Evolutionary conservation across 306 rosid species (phyloP).

Genomic region (Glycyrrhiza uralensis): DNA sequence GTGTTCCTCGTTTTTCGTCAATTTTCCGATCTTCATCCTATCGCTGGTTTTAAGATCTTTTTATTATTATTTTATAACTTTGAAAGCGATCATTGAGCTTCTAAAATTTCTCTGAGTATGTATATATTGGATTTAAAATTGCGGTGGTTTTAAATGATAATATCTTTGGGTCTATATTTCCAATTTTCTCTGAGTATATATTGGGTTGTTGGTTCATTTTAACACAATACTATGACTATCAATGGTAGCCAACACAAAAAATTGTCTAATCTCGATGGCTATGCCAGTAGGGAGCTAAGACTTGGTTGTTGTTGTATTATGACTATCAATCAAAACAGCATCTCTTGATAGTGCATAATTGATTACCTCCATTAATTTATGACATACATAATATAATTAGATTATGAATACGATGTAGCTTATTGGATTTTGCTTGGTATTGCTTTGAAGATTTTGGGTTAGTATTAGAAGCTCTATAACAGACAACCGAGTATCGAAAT

Average conservation of each 20-base stretch:
- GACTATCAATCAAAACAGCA: not conserved
- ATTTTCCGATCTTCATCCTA: not conserved
- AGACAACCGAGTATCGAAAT: not conserved
- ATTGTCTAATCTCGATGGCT: not conserved
- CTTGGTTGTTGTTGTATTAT: constrained; percentile 8
- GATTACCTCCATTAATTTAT: not conserved
- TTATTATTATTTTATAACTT: not conserved
- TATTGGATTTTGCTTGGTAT: not conserved
- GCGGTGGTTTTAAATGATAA: not conserved
- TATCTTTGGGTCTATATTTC: not conserved
- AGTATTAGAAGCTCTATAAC: not conserved
- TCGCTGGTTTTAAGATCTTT: not conserved
- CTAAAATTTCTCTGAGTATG: not conserved
- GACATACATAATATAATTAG: not conserved
- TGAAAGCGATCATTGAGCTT: not conserved
- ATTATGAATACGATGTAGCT: not conserved
- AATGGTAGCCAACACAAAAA: not conserved
- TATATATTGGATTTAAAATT: no score
- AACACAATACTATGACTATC: not conserved
- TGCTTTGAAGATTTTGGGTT: not conserved
- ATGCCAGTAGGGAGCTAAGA: not conserved
- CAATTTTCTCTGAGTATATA: not conserved
- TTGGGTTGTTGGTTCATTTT: not conserved
- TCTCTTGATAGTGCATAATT: not conserved
- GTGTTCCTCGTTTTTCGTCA: not conserved